phyloP scores from a whole-genome alignment of 192 early-diverging fungal genomes.

The Cetraspora pellucida region DNA sequence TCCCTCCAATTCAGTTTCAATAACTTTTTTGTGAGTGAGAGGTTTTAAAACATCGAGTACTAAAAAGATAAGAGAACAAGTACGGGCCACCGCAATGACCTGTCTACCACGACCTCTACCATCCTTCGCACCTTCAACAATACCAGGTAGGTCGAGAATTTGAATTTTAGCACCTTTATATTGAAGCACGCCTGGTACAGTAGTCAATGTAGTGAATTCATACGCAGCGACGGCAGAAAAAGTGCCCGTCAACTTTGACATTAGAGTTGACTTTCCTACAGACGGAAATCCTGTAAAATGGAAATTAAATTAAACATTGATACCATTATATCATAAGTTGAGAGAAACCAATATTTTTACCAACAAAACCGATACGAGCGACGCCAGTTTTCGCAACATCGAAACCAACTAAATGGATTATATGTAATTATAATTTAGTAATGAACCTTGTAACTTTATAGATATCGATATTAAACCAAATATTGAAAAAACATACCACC shows the following conservation, averaged over 20 bases:
- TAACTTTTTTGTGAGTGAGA: conserved; percentile 89
- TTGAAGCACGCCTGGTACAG: conserved; percentile 93
- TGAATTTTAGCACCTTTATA: conserved; percentile 99
- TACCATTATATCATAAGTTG: not conserved
- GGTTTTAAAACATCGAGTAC: conserved; percentile 98
- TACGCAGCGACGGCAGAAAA: conserved; percentile 95
- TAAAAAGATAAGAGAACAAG: conserved; percentile 95
- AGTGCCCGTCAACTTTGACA: conserved; percentile 96
- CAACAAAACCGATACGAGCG: conserved; percentile 95
- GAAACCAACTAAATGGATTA: conserved; percentile 74
- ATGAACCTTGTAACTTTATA: not conserved
- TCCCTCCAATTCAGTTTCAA: conserved; percentile 96
- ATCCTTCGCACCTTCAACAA: conserved; percentile 98
- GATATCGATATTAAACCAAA: too few relatives aligned
- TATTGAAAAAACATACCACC: conserved; percentile 58
- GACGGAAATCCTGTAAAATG: conserved; percentile 79
- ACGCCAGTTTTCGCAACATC: conserved; percentile 99
- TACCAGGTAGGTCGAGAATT: conserved; percentile 96
- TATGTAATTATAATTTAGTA: not conserved
- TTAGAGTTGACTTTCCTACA: conserved; percentile 97
- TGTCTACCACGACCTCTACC: conserved; percentile 96
- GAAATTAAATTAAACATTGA: not conserved
- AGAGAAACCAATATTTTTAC: conserved; percentile 17
- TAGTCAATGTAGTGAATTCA: conserved; percentile 99
- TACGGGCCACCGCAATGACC: conserved; percentile 96